Base-by-base conservation (phyloP, 2,329 filamentous ascomycete genomes). In the Hypoxylon sp. region DNA sequence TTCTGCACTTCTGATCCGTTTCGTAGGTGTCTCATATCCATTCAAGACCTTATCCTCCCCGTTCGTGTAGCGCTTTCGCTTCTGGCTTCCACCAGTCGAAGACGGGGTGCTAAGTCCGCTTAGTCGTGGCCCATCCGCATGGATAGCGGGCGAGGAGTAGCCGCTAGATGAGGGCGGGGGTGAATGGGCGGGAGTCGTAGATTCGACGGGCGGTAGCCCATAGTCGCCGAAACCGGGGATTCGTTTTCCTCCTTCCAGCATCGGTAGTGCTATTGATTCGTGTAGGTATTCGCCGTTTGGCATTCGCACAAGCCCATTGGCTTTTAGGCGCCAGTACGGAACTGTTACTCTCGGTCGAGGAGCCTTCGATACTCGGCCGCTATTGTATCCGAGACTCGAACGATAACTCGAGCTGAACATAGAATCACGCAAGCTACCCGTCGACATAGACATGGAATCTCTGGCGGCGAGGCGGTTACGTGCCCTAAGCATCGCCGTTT, bases 231-330 rank as follows among this genome's bases (percentile, higher is more conserved):
- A 66, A 2, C 79, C 79, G 0, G 77, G 72, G 59, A 79, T 81
- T 5, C 79, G 78, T 66, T 80, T 82, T 25, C 80, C 80, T 49
- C 81, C 79, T 59, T 79, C 76, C 43, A 82, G 74, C 71, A 84
- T 81, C 25, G 85, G 82, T 36, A 81, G 72, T 11, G 83, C 84
- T 43, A 88, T 78, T 2, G 80, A 80, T 67, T 88, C 85, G 5
- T 85, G 86, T 2, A 87, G 72, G 66, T 84, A 85, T 51, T 84
- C 82, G n/a, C 86, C 82, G 67, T 88, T 82, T 3, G 83, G 81
- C 81, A 86, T 82, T 67, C 82, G 83, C 2, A 86, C 83, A 17
- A 87, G 80, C 5, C 77, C 77, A 34, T 69, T 73, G 10, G 76
- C 76, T 56, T 78, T 79, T 49, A 81, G 66, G 30, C 77, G 75